phyloP scores from a whole-genome alignment of 345 rosid genomes.

The Citrus sp. region DNA sequence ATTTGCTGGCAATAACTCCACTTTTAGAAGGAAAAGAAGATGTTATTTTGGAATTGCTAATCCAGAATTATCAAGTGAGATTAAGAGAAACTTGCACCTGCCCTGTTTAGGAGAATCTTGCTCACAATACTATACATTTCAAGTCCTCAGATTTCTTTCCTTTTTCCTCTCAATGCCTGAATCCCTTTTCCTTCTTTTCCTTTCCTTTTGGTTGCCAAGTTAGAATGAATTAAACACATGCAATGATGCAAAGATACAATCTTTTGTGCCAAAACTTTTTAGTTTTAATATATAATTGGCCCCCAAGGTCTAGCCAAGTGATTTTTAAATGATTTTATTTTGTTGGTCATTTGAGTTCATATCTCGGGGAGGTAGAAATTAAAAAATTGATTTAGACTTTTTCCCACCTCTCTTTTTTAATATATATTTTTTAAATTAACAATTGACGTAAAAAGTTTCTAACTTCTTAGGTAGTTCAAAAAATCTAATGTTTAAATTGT shows the following conservation, averaged over 20 bases:
- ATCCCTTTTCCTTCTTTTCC: background rate
- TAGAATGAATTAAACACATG: background rate
- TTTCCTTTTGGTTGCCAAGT: background rate
- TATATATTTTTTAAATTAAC: too few relatives aligned
- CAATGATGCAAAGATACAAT: background rate
- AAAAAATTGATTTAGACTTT: too few relatives aligned
- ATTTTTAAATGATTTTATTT: too few relatives aligned
- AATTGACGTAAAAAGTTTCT: too few relatives aligned
- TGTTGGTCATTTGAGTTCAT: too few relatives aligned
- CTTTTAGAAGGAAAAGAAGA: background rate
- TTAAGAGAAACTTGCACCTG: background rate
- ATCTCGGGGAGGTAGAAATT: fast-evolving
- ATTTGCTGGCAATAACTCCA: background rate
- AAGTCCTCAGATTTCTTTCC: background rate
- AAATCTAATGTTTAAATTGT: too few relatives aligned
- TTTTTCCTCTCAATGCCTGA: background rate
- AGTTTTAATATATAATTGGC: too few relatives aligned
- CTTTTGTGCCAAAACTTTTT: background rate
- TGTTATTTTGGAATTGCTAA: background rate
- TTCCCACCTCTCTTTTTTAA: too few relatives aligned
- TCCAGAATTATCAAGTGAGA: background rate
- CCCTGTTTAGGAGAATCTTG: background rate
- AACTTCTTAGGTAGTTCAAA: too few relatives aligned
- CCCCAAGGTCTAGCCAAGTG: too few relatives aligned
- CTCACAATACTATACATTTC: background rate